A percentile compares a stretch with the other conserved stretches of the same genome.
phyloP scores from a whole-genome alignment of 345 rosid species.

The sweet orange (Citrus sinensis) region DNA sequence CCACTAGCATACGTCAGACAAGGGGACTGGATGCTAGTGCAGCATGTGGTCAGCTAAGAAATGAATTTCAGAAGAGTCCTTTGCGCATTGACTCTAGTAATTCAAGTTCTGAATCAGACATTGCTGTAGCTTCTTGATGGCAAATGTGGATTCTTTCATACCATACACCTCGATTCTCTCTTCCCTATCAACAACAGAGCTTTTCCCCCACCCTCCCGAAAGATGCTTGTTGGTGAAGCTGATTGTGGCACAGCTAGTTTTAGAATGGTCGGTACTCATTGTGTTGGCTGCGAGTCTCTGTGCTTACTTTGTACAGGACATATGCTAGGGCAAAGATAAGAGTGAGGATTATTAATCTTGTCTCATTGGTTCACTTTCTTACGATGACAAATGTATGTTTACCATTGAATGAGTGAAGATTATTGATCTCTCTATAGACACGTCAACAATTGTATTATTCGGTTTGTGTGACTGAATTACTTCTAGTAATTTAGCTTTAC shows the following conservation, averaged over 20 bases:
- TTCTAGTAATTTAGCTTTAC: too few species aligned
- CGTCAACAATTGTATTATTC: neutral
- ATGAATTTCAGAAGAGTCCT: conserved; percentile 89
- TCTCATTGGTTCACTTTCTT: neutral
- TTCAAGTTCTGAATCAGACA: conserved; percentile 34
- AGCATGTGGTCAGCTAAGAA: conserved; percentile 97
- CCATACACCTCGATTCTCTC: neutral
- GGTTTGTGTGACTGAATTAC: too few species aligned
- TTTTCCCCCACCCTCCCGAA: neutral
- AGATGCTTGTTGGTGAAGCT: neutral
- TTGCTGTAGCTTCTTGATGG: conserved; percentile 44
- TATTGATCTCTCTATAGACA: neutral
- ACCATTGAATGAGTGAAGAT: neutral
- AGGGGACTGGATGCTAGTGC: conserved; percentile 96
- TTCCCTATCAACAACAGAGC: neutral
- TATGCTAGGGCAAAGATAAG: neutral
- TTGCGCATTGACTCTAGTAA: conserved; percentile 33
- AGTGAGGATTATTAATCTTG: neutral
- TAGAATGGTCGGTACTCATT: neutral
- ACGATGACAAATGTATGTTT: neutral
- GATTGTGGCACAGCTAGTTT: neutral
- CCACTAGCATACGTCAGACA: conserved; percentile 75
- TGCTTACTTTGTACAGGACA: neutral
- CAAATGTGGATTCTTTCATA: neutral
- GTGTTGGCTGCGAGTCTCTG: neutral